Evolutionary conservation across 1,139 yeast genomes (phyloP), one percentile per base, ranked within the genome.

Genomic region (Pneumocystis murina): DNA sequence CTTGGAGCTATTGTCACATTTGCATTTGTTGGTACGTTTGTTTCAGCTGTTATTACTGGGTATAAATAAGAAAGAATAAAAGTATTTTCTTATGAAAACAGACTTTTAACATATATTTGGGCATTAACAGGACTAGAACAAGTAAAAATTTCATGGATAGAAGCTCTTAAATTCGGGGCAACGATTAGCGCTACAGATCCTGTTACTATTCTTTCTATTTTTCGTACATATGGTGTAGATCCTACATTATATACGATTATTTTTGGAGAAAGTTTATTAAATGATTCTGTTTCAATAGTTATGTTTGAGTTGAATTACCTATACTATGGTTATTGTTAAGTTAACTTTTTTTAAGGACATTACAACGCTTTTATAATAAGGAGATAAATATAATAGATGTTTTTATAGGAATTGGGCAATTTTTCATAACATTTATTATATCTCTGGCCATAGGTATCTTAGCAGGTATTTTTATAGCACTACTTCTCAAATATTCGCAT

Each of bases 161-260:
- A 92, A 73, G 97, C 98, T 0, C 80, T 94, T 66, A 92, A 96
- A 0, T 96, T 94, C 12, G 99, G 98, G 14, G 98, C 99, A 2
- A 91, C 98, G 0, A 79, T 94, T 61, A 88, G 96, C 0, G 99
- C 99, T 30, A 94, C 99, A 0, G 99, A 94, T 73, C 99, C 99
- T 0, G 97, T 94, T 43, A 94, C 99, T 0, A 92, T 94, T 71
- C 77, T 94, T 70, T 90, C 97, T 16, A 94, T 94, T 66, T 94
- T 94, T 79, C 92, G 92, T 72, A 95, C 97, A 17, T 92, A 94
- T 76, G 90, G 91, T 74, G 99, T 94, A 41, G 99, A 94, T 73
- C 98, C 98, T 12, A 92, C 92, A 74, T 79, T 94, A 61, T 94
- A 94, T 76, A 92, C 98, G 30, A 90, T 94, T 68, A 92, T 94